A percentile compares a stretch with the other conserved stretches of the same genome.
Conservation (phyloP, 1,139 yeast genomes). For the Blastobotrys proliferans region DNA sequence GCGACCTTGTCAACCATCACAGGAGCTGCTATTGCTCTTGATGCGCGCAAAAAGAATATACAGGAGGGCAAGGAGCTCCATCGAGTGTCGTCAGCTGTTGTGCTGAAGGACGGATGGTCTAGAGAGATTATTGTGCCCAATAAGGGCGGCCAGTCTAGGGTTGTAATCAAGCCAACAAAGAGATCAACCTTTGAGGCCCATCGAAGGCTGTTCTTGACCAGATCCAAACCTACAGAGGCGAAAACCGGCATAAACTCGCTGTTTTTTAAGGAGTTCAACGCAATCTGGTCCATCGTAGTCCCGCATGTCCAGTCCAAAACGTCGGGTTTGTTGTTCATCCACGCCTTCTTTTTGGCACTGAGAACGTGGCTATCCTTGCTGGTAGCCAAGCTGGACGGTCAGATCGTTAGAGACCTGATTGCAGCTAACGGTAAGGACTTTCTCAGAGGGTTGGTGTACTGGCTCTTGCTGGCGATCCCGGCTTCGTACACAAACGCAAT, state of each 20-base stretch:
- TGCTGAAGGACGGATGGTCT: slow-evolving; percentile 28
- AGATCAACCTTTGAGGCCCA: slow-evolving; percentile 65
- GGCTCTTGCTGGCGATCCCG: slow-evolving; percentile 89
- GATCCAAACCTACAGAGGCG: slow-evolving; percentile 39
- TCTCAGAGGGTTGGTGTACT: slow-evolving; percentile 69
- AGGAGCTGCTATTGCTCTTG: slow-evolving; percentile 11
- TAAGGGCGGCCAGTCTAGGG: slow-evolving; percentile 43
- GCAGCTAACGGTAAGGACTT: slow-evolving; percentile 78
- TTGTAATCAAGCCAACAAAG: slow-evolving; percentile 57
- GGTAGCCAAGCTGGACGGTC: slow-evolving; percentile 89
- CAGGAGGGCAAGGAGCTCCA: slow-evolving; percentile 18
- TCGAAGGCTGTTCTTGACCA: slow-evolving; percentile 55
- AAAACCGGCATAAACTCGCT: slow-evolving; percentile 46
- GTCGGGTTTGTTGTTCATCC: slow-evolving; percentile 61
- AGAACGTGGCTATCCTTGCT: slow-evolving; percentile 85
- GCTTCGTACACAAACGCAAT: slow-evolving; percentile 92
- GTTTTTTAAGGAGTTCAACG: slow-evolving; percentile 67
- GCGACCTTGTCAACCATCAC: slow-evolving; percentile 9
- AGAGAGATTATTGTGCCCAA: slow-evolving; percentile 44
- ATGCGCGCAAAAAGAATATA: slow-evolving; percentile 4
- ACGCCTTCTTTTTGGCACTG: slow-evolving; percentile 68
- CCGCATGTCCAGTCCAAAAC: slow-evolving; percentile 71
- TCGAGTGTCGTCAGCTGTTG: slow-evolving; percentile 29
- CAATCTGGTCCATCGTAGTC: slow-evolving; percentile 76
- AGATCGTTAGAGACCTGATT: slow-evolving; percentile 83